These are phyloP conservation scores for Histomonas meleagridis DNA, from an alignment of 208 protist genomes.

Conservation along the genomic window DNA sequence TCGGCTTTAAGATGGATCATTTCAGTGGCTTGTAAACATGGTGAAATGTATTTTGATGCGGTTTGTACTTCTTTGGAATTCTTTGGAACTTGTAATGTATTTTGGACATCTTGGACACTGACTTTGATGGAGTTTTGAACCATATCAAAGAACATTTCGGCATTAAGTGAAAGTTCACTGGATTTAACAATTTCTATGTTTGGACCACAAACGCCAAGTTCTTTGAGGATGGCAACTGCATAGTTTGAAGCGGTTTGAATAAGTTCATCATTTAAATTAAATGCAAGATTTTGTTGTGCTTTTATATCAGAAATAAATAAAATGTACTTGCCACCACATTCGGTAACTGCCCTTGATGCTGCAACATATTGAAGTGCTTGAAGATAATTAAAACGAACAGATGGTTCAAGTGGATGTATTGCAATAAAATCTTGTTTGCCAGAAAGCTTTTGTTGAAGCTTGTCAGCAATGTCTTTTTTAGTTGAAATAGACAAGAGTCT, in stretches of 20 bases:
- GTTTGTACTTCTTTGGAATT: not conserved
- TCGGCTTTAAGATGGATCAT: not conserved
- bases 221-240: not conserved
- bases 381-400: not conserved
- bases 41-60: not conserved
- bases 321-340: constrained; percentile 26
- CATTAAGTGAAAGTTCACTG: not conserved
- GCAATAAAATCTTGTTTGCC: not conserved
- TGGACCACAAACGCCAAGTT: not conserved
- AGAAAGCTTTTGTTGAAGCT: not conserved
- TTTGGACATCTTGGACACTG: not conserved
- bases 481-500: not conserved
- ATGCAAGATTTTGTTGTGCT: not conserved
- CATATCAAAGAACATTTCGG: not conserved
- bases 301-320: not conserved
- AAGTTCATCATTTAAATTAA: not conserved
- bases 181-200: not conserved
- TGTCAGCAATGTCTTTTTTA: not conserved
- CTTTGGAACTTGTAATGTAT: not conserved
- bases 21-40: not conserved
- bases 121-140: not conserved
- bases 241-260: not conserved
- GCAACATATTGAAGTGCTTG: not conserved
- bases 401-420: not conserved
- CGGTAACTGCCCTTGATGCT: not conserved